phyloP scores from a whole-genome alignment of 2,329 filamentous ascomycete species.

The Colletotrichum somersetense region DNA sequence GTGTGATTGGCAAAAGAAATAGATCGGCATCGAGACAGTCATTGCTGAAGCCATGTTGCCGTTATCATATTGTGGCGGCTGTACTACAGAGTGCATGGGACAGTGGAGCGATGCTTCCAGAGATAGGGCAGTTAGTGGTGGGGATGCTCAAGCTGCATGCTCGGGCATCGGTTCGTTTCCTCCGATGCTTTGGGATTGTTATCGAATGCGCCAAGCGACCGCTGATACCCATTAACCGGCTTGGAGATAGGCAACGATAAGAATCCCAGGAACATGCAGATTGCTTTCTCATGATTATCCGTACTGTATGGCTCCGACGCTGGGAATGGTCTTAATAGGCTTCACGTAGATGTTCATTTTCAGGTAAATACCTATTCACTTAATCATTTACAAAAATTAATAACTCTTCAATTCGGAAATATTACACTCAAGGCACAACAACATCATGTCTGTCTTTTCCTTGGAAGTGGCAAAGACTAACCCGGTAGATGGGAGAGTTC shows the following conservation, averaged over 20 bases:
- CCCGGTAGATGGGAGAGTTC: conserved; percentile 9
- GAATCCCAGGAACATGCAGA: background rate
- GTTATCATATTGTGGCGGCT: background rate
- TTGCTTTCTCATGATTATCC: background rate
- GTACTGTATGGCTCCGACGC: background rate
- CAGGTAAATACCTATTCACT: background rate
- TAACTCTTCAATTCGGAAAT: background rate
- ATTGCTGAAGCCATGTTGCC: background rate
- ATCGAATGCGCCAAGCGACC: background rate
- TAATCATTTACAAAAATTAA: too few relatives aligned
- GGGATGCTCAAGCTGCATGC: background rate
- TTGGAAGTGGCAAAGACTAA: conserved; percentile 24
- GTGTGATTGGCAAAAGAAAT: background rate
- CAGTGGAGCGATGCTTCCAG: conserved; percentile 16
- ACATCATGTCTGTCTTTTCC: conserved; percentile 31
- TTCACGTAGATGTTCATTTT: background rate
- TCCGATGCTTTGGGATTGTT: background rate
- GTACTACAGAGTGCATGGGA: background rate
- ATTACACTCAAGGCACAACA: too few relatives aligned
- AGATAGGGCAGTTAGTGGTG: conserved; percentile 11
- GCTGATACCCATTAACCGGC: background rate
- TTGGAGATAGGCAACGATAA: background rate
- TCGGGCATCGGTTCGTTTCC: background rate
- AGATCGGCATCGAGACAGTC: background rate
- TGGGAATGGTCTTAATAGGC: background rate